These are phyloP conservation scores for Leishmania tropica DNA, from an alignment of 208 protist genomes.

Conservation along the genomic window DNA sequence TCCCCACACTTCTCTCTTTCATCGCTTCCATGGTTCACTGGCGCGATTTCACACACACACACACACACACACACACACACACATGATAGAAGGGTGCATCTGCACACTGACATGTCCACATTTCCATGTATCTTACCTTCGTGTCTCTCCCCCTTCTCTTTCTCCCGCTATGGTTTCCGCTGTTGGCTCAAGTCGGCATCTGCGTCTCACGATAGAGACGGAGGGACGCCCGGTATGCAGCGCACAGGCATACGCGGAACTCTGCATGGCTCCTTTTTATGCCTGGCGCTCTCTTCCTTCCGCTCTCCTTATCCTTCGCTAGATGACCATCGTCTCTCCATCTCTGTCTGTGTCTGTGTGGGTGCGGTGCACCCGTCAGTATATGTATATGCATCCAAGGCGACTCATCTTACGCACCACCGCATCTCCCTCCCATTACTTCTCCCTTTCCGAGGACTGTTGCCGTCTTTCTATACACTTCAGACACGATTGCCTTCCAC, in stretches of 20 bases:
- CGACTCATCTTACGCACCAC: not conserved
- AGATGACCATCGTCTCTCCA: not conserved
- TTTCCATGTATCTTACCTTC: too few relatives aligned
- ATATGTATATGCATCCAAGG: not conserved
- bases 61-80: not conserved
- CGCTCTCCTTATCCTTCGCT: not conserved
- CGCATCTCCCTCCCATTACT: not conserved
- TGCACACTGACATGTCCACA: too few relatives aligned
- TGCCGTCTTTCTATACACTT: not conserved
- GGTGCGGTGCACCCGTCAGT: not conserved
- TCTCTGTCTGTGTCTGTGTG: too few relatives aligned
- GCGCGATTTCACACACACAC: not conserved
- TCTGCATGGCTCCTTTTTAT: not conserved
- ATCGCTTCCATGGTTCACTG: not conserved
- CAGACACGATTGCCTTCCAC: not conserved
- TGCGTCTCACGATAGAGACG: too few relatives aligned
- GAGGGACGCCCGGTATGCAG: too few relatives aligned
- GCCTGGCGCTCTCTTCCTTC: too few relatives aligned
- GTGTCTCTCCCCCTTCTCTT: too few relatives aligned
- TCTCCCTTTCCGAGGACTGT: not conserved
- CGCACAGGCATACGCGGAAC: too few relatives aligned
- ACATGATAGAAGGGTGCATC: not conserved
- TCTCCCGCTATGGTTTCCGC: too few relatives aligned
- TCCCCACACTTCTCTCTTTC: too few relatives aligned
- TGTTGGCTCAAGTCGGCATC: too few relatives aligned